Conservation (phyloP, 2,329 filamentous ascomycete species). For the Dryadomyces sulphureus region DNA sequence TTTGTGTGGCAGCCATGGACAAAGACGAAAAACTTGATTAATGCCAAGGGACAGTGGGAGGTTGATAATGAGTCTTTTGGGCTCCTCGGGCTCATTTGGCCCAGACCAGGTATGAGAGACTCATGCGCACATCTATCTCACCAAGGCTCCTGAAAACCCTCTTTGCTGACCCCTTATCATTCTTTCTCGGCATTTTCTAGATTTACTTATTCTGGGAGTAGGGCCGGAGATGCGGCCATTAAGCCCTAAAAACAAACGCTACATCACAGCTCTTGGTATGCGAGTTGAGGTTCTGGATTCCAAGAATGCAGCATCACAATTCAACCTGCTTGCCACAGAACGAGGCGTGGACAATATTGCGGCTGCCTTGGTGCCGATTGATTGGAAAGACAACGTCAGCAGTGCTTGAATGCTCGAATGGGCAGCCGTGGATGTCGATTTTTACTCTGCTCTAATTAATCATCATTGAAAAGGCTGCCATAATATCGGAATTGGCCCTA, state of each 20-base stretch:
- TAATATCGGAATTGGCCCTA: no score
- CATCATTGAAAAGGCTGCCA: no score
- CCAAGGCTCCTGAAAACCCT: not conserved
- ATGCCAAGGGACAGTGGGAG: conserved; percentile 71
- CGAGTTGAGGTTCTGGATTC: conserved; percentile 83
- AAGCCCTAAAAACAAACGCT: conserved; percentile 55
- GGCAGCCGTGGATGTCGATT: no score
- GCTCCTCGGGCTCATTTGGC: conserved; percentile 65
- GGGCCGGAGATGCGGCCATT: conserved; percentile 63
- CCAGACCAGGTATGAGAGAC: conserved; percentile 60
- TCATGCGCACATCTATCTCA: no score
- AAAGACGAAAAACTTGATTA: conserved; percentile 38
- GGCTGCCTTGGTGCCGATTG: conserved; percentile 74
- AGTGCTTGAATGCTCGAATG: no score
- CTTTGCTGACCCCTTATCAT: not conserved
- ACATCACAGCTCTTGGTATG: conserved; percentile 66
- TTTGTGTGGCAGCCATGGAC: conserved; percentile 81
- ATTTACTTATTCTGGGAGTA: conserved; percentile 79
- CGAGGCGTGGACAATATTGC: conserved; percentile 73
- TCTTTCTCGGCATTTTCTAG: conserved; percentile 24
- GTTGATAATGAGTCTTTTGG: conserved; percentile 57
- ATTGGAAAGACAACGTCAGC: conserved; percentile 50
- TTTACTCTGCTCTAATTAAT: no score
- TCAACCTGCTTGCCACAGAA: conserved; percentile 91
- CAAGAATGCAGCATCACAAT: conserved; percentile 83